phyloP scores from a whole-genome alignment of 2,329 filamentous ascomycete species.

The Alternaria metachromatica region DNA sequence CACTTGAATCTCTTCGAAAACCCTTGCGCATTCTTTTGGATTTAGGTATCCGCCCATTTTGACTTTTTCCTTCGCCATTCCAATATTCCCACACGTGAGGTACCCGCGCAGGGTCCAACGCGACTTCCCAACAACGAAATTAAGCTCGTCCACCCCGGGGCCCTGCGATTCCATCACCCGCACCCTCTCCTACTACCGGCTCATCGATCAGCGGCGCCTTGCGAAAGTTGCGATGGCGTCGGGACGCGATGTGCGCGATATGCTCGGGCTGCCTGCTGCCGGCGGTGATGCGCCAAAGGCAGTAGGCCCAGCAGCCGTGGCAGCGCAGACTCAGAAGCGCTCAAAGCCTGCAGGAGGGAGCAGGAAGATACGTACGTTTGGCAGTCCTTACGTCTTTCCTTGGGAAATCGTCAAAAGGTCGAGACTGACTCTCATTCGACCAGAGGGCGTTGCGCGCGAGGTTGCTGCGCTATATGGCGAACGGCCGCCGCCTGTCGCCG shows the following conservation, averaged over 20 bases:
- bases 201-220: constrained; percentile 26
- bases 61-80: neutral
- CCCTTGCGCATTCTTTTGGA: constrained; percentile 8
- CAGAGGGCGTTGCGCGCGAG: constrained; percentile 51
- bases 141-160: constrained; percentile 32
- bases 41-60: constrained; percentile 2
- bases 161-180: constrained; percentile 33
- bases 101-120: constrained; percentile 17
- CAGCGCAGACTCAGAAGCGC: constrained; percentile 69
- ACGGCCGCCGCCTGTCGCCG: constrained; percentile 49
- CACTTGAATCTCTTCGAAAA: neutral
- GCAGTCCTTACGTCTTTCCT: constrained; percentile 18
- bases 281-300: constrained; percentile 50
- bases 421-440: constrained; percentile 28
- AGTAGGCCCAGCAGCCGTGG: constrained; percentile 30
- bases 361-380: constrained; percentile 60
- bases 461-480: constrained; percentile 51
- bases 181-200: constrained; percentile 21
- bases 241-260: constrained; percentile 77
- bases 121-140: constrained; percentile 19
- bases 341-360: constrained; percentile 66
- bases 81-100: constrained; percentile 16
- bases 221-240: constrained; percentile 43
- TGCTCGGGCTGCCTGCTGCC: constrained; percentile 76
- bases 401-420: constrained; percentile 27